Percentiles rank a stretch among this genome's conserved stretches.
phyloP scores from a whole-genome alignment of 495 filamentous ascomycete species.

The Rusavskia elegans region DNA sequence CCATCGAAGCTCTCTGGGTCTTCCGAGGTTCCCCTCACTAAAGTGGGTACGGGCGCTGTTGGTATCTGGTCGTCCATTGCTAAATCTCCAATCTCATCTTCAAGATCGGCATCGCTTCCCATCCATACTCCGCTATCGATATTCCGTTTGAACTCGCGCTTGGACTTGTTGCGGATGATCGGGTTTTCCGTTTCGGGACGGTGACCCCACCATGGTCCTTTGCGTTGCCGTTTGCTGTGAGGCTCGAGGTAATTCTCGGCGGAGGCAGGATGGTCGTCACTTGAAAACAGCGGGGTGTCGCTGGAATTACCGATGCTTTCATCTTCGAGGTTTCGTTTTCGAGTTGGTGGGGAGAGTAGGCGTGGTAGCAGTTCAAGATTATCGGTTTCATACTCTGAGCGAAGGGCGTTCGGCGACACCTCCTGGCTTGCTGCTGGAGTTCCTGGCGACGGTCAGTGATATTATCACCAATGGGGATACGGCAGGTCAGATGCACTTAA shows the following conservation, averaged over 20 bases:
- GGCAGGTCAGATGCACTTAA: no score
- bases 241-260: conserved; percentile 51
- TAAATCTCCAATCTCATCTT: neutral
- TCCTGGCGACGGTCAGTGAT: no score
- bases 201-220: conserved; percentile 50
- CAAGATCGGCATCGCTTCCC: conserved; percentile 38
- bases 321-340: neutral
- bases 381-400: no score
- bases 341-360: no score
- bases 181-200: conserved; percentile 22
- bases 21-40: neutral
- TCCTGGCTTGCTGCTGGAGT: no score
- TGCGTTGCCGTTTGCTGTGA: conserved; percentile 42
- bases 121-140: conserved; percentile 77
- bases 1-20: conserved; percentile 6
- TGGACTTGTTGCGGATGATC: conserved; percentile 30
- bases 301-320: conserved; percentile 32
- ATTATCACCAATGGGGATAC: no score
- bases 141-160: conserved; percentile 39
- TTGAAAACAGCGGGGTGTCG: conserved; percentile 63
- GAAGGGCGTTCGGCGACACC: no score
- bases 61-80: neutral
- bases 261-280: conserved; percentile 55
- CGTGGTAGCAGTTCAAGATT: no score
- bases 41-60: neutral